Evolutionary conservation across 768 basidiomycete genomes (phyloP).

Genomic region (Rhodotorula toruloides): DNA sequence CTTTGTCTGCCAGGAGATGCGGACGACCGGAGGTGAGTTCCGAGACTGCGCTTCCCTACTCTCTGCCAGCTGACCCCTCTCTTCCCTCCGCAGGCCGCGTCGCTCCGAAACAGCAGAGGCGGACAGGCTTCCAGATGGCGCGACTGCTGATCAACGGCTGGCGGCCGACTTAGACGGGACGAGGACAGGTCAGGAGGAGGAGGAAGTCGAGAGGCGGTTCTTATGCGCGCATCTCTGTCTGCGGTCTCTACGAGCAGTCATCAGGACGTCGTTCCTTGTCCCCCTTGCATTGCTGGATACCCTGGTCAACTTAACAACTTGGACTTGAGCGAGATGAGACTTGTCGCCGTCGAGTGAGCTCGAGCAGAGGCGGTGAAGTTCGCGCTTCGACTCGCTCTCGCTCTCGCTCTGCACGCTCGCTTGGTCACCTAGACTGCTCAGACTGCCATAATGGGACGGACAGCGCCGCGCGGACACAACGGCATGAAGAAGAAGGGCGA

Average conservation of each 20-base stretch:
- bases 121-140: constrained; percentile 60
- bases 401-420: background rate
- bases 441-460: constrained; percentile 21
- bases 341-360: too few species aligned
- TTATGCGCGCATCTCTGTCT: too few species aligned
- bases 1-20: constrained; percentile 90
- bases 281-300: too few species aligned
- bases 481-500: constrained; percentile 61
- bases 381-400: background rate
- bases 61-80: background rate
- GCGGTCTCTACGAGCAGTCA: too few species aligned
- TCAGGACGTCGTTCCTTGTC: too few species aligned
- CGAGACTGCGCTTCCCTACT: background rate
- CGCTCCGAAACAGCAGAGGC: constrained; percentile 78
- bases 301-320: too few species aligned
- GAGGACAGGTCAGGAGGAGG: background rate
- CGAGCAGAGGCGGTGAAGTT: too few species aligned
- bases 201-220: too few species aligned
- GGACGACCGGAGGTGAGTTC: constrained; percentile 49
- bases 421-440: too few species aligned
- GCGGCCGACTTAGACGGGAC: constrained; percentile 24
- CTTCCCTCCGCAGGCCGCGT: constrained; percentile 56
- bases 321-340: too few species aligned
- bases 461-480: constrained; percentile 23
- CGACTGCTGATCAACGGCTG: constrained; percentile 36